Base-by-base conservation (phyloP, 2,329 filamentous ascomycete genomes). In the Trichoderma semiorbis region DNA sequence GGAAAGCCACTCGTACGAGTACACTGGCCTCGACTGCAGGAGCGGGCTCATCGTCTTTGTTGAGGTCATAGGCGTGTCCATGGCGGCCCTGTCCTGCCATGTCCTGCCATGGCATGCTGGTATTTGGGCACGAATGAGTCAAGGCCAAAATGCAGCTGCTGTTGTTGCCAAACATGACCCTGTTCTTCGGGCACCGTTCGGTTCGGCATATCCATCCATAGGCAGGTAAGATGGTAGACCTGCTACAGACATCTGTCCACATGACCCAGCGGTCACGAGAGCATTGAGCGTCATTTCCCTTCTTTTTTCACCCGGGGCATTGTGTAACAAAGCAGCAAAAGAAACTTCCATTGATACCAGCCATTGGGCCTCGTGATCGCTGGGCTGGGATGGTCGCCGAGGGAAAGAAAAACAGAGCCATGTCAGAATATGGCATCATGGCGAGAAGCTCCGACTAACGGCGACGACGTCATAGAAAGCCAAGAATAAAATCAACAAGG, bases 261-360 rank as follows among this genome's bases (percentile, higher is more conserved):
- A 70, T 70, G 68, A 64, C 68, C 34, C 28, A 24, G n/a, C 43
- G 47, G 39, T 70, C 68, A 70, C 68, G 47, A 70, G 68, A 57
- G 68, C 58, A 64, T 57, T n/a, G 47, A 28, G 39, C 55, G 26
- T 39, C 16, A 24, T 53, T 26, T 63, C 55, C 10, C 50, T 58
- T 57, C 11, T 47, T 57, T 70, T 18, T 39, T 47, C 5, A 39
- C 16, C 32, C 32, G 11, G 6, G 24, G 32, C 32, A 63, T 55
- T 30, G 60, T 70, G 68, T 57, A 63, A 55, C 43, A 47, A 34
- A n/a, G 28, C 57, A 57, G 47, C 47, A 53, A 53, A 53, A 64
- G n/a, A 43, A 12, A 32, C 24, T 63, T 32, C 36, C 66, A 30
- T n/a, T 36, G 34, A 58, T 34, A 50, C 32, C 50, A 43, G 47